Evolutionary conservation across 257 asterid genomes (phyloP).

Genomic region (Solanum infundibuliforme): DNA sequence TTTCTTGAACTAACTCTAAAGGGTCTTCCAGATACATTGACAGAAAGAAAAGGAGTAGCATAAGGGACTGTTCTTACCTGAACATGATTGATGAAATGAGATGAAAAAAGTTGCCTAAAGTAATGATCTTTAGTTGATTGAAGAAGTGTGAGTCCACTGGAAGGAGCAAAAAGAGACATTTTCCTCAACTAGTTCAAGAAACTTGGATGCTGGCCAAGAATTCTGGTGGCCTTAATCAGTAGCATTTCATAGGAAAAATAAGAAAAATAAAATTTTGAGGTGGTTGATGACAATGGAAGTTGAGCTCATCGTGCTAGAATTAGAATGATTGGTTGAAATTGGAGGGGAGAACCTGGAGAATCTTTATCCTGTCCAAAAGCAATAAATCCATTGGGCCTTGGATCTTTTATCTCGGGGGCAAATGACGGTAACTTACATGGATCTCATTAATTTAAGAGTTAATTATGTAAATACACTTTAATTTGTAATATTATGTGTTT

Average conservation of each 20-base stretch:
- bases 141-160: conserved; percentile 30
- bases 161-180: conserved; percentile 51
- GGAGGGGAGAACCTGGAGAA: conserved; percentile 11
- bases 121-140: conserved; percentile 22
- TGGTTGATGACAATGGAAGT: conserved; percentile 3
- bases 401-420: neutral
- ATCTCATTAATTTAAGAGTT: too few species aligned
- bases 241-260: conserved; percentile 12
- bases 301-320: conserved; percentile 29
- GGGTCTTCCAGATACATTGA: conserved; percentile 17
- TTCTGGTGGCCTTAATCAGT: conserved; percentile 3
- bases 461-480: too few species aligned
- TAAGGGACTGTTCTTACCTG: conserved; percentile 38
- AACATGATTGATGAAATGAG: conserved; percentile 28
- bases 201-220: neutral
- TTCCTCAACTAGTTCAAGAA: conserved; percentile 18
- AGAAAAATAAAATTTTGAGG: conserved; percentile 14
- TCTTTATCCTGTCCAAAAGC: neutral
- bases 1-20: conserved; percentile 14
- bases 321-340: conserved; percentile 63
- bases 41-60: conserved; percentile 28
- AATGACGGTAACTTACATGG: neutral
- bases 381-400: neutral
- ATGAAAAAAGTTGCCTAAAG: conserved; percentile 17
- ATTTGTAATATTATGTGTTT: too few species aligned